phyloP scores from a whole-genome alignment of 2,329 filamentous ascomycete species.

The Fusarium liriodendri region DNA sequence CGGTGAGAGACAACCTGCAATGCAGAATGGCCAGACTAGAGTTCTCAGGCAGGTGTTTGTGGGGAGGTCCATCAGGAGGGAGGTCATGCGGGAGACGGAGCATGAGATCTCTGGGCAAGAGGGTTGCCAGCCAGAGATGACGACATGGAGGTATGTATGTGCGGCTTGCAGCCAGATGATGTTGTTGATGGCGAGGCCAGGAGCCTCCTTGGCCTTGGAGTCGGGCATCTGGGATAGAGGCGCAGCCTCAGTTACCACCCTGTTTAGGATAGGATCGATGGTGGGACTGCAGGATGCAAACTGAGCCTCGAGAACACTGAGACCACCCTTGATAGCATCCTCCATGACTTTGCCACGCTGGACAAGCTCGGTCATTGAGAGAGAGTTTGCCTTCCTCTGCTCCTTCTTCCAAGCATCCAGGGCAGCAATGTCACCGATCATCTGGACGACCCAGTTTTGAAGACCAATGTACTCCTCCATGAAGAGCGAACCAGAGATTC shows the following conservation, averaged over 20 bases:
- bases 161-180: conserved; percentile 62
- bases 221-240: conserved; percentile 34
- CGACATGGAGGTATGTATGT: conserved; percentile 60
- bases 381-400: conserved; percentile 53
- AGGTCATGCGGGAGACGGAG: conserved; percentile 47
- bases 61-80: conserved; percentile 49
- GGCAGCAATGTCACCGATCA: conserved; percentile 64
- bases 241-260: conserved; percentile 40
- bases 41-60: conserved; percentile 48
- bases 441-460: conserved; percentile 66
- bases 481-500: conserved; percentile 48
- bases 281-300: background rate
- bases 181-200: conserved; percentile 45
- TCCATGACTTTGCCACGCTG: conserved; percentile 57
- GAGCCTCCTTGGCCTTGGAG: conserved; percentile 33
- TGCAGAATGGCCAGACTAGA: conserved; percentile 55
- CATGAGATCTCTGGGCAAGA: conserved; percentile 54
- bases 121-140: conserved; percentile 64
- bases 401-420: conserved; percentile 68
- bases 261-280: conserved; percentile 14
- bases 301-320: conserved; percentile 46
- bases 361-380: conserved; percentile 60
- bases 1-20: conserved; percentile 55
- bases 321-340: conserved; percentile 48
- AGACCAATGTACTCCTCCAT: conserved; percentile 66